These are phyloP conservation scores for Scutellaria barbata DNA, from an alignment of 257 asterid genomes.

Conservation along the genomic window DNA sequence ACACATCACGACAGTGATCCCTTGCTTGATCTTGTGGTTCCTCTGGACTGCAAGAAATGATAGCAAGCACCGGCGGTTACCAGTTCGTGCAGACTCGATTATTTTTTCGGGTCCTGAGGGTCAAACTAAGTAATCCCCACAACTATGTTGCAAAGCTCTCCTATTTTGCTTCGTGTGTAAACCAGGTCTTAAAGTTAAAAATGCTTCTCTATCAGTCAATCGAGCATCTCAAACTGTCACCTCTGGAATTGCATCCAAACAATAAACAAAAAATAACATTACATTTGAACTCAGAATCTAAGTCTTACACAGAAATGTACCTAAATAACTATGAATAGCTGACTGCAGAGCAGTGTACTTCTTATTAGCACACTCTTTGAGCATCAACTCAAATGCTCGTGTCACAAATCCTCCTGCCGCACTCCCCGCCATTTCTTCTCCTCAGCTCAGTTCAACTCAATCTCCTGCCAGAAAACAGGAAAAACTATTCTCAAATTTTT, in stretches of 20 bases:
- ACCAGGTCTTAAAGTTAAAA: constrained; percentile 22
- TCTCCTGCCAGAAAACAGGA: constrained; percentile 10
- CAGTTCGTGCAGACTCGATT: too few species aligned
- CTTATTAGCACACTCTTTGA: constrained; percentile 81
- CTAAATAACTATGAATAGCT: constrained; percentile 74
- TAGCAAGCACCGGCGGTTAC: too few species aligned
- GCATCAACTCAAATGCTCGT: constrained; percentile 95
- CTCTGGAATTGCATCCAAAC: constrained; percentile 24
- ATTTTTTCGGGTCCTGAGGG: too few species aligned
- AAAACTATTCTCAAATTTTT: not conserved
- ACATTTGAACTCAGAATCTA: constrained; percentile 30
- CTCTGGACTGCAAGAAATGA: too few species aligned
- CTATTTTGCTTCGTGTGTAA: not conserved
- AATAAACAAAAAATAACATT: not conserved
- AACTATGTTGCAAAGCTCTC: constrained; percentile 17
- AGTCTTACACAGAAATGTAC: constrained; percentile 44
- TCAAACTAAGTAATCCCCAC: not conserved
- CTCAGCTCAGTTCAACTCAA: constrained; percentile 41
- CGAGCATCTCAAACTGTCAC: constrained; percentile 25
- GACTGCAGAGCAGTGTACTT: constrained; percentile 67
- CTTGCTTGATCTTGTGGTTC: too few species aligned
- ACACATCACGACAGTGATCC: too few species aligned
- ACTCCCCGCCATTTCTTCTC: constrained; percentile 70
- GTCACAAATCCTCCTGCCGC: constrained; percentile 98
- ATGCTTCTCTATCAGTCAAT: constrained; percentile 27